Conservation (phyloP, 495 filamentous ascomycete genomes). For the Copromyces sp. region DNA sequence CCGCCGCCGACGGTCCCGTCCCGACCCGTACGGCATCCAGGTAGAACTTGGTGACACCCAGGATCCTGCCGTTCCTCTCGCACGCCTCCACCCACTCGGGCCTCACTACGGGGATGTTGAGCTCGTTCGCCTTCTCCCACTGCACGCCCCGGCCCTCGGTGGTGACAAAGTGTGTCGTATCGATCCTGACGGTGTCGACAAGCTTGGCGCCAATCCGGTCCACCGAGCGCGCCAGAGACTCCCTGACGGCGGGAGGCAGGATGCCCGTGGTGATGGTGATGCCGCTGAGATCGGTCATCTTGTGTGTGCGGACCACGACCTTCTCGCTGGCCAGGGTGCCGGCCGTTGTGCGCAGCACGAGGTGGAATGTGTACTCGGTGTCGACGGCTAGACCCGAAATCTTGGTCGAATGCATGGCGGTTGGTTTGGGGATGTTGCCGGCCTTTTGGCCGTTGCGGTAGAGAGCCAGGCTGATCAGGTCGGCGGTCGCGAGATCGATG, state of each 20-base stretch:
- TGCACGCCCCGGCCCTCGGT: slow-evolving; percentile 81
- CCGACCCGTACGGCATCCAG: slow-evolving; percentile 56
- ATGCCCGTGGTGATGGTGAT: slow-evolving; percentile 92
- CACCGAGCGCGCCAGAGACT: slow-evolving; percentile 62
- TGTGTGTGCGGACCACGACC: slow-evolving; percentile 81
- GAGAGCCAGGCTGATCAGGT: slow-evolving; percentile 74
- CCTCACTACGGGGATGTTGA: slow-evolving; percentile 96
- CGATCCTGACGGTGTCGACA: slow-evolving; percentile 83
- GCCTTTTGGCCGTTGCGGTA: slow-evolving; percentile 96
- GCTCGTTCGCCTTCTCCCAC: slow-evolving; percentile 95
- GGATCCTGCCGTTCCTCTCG: slow-evolving; percentile 84
- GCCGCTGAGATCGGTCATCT: slow-evolving; percentile 95
- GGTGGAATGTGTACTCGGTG: slow-evolving; percentile 89
- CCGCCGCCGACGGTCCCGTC: slow-evolving; percentile 13
- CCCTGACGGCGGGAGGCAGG: slow-evolving; percentile 62
- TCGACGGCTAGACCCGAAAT: slow-evolving; percentile 94
- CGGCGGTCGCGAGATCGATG: slow-evolving; percentile 84
- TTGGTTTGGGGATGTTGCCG: slow-evolving; percentile 79
- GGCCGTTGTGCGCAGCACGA: slow-evolving; percentile 83
- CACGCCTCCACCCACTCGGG: slow-evolving; percentile 96
- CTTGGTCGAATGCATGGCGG: slow-evolving; percentile 84
- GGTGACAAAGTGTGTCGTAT: slow-evolving; percentile 98
- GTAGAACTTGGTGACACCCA: slow-evolving; percentile 92
- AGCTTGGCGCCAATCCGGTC: slow-evolving; percentile 88
- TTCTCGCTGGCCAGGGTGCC: slow-evolving; percentile 77